phyloP scores from a whole-genome alignment of 768 basidiomycete species.

The Vararia minispora region DNA sequence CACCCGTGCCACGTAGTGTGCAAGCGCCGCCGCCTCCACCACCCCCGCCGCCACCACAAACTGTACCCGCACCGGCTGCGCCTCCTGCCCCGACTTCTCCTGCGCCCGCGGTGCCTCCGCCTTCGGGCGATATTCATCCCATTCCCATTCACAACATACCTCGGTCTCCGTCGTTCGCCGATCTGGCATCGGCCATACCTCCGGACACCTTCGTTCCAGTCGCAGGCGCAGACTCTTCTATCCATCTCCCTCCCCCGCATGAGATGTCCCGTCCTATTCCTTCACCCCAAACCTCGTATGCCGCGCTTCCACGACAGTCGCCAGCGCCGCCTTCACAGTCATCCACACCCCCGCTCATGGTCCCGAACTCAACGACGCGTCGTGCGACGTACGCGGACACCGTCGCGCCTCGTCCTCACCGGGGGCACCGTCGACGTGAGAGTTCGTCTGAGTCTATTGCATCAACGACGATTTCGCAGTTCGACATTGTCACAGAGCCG shows the following conservation, averaged over 20 bases:
- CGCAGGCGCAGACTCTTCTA: slow-evolving; percentile 8
- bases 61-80: neutral
- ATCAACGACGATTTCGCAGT: slow-evolving; percentile 15
- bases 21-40: neutral
- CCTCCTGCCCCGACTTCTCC: neutral
- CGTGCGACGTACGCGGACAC: too few species aligned
- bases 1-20: slow-evolving; percentile 1
- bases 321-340: neutral
- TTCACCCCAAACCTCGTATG: neutral
- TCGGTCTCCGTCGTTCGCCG: slow-evolving; percentile 6
- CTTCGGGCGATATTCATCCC: neutral
- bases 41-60: neutral
- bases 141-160: slow-evolving; percentile 5
- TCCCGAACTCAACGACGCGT: slow-evolving; percentile 11
- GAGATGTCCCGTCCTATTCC: slow-evolving; percentile 7
- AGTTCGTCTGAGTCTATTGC: slow-evolving; percentile 11
- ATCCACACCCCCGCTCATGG: slow-evolving; percentile 12
- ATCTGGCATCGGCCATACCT: slow-evolving; percentile 9
- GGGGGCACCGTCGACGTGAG: neutral
- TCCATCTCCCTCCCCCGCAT: slow-evolving; percentile 13
- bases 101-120: neutral
- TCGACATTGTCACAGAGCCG: slow-evolving; percentile 13
- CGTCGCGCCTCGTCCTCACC: too few species aligned
- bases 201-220: slow-evolving; percentile 11
- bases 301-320: slow-evolving; percentile 1